A percentile compares a stretch with the other conserved stretches of the same genome.
phyloP scores from a whole-genome alignment of 805 yeast genomes.

The Nakazawaea populi region DNA sequence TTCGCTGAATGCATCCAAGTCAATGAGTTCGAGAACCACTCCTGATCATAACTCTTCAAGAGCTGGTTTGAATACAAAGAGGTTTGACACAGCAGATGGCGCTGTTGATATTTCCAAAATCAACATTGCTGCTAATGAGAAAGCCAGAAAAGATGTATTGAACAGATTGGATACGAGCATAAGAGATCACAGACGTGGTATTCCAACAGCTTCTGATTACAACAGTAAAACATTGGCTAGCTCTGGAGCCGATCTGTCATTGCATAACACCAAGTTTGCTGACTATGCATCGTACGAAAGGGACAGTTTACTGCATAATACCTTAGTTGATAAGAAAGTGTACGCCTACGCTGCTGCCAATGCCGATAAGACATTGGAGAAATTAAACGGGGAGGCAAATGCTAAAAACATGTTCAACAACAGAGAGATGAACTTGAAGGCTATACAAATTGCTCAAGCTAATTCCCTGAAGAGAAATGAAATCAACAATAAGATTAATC shows the following conservation, averaged over 20 bases:
- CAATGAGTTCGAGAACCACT: conserved; percentile 38
- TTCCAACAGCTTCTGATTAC: conserved; percentile 36
- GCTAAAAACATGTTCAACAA: conserved; percentile 20
- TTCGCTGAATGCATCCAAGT: conserved; percentile 33
- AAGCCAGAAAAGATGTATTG: conserved; percentile 25
- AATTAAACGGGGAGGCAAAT: conserved; percentile 20
- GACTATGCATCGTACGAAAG: conserved; percentile 40
- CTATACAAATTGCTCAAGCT: conserved; percentile 71
- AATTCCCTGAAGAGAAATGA: conserved; percentile 51
- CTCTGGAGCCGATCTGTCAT: conserved; percentile 49
- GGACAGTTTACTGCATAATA: conserved; percentile 28
- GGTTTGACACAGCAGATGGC: conserved; percentile 32
- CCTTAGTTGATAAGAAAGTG: conserved; percentile 35
- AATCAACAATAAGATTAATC: conserved; percentile 51
- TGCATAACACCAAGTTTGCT: conserved; percentile 36
- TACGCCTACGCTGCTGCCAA: conserved; percentile 46
- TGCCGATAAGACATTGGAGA: conserved; percentile 30
- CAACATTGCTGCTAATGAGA: conserved; percentile 37
- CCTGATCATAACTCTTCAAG: conserved; percentile 29
- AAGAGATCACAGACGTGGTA: conserved; percentile 25
- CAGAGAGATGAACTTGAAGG: conserved; percentile 51
- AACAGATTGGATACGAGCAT: conserved; percentile 23
- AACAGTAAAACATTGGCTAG: conserved; percentile 45
- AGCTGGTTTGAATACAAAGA: conserved; percentile 24
- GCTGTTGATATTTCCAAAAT: conserved; percentile 49